Conservation (phyloP, 139 green algal genomes). For the Chlorella sp. region DNA sequence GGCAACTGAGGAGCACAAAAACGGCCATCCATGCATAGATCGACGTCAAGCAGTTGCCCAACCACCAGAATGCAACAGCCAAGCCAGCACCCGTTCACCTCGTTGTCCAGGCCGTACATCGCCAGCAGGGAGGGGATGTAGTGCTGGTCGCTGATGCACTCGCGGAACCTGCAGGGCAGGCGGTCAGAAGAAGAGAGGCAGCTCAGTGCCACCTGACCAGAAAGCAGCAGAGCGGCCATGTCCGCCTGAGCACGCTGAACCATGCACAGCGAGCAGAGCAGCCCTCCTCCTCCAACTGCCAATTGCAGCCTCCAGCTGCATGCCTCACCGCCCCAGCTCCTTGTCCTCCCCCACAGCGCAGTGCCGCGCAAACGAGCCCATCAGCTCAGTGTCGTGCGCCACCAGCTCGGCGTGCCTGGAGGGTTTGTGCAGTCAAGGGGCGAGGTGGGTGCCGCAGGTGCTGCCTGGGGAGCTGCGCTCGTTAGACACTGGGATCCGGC, state of each 20-base stretch:
- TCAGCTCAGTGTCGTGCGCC: conserved; percentile 17
- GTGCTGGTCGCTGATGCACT: conserved; percentile 41
- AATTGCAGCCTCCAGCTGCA: too few relatives aligned
- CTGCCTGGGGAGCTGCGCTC: too few relatives aligned
- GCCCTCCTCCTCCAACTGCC: too few relatives aligned
- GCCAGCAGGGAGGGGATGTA: conserved; percentile 37
- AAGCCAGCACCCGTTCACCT: neutral
- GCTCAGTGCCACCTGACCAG: too few relatives aligned
- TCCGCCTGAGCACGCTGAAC: too few relatives aligned
- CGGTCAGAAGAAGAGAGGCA: too few relatives aligned
- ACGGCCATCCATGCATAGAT: too few relatives aligned
- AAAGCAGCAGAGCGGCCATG: neutral
- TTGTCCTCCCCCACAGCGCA: conserved; percentile 27
- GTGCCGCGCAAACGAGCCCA: neutral
- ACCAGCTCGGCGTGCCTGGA: conserved; percentile 38
- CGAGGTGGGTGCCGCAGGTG: too few relatives aligned
- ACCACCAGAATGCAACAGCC: neutral
- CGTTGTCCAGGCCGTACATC: conserved; percentile 30
- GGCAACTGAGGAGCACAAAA: too few relatives aligned
- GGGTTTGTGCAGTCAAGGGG: neutral
- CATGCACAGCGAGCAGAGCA: too few relatives aligned
- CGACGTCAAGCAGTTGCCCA: too few relatives aligned
- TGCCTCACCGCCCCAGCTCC: conserved; percentile 6
- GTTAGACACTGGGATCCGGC: too few relatives aligned
- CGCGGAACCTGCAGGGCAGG: neutral